These are phyloP conservation scores for Verticillium alfalfae DNA, from an alignment of 2,329 filamentous ascomycete genomes.

Conservation along the genomic window DNA sequence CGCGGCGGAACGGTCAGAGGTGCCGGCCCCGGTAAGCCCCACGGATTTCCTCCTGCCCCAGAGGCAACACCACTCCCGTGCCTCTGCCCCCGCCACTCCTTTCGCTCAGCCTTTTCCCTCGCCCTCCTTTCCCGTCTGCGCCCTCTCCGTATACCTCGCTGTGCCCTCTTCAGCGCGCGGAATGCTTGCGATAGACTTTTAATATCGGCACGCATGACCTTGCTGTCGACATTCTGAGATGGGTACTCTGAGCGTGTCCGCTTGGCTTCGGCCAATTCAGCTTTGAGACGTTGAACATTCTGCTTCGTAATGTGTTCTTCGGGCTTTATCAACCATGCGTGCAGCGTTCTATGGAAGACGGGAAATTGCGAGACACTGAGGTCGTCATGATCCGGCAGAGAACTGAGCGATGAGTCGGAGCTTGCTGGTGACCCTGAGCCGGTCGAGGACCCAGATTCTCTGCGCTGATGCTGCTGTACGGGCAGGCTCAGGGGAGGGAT, in stretches of 20 bases:
- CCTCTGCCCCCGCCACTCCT: conserved; percentile 22
- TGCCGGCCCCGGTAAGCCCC: conserved; percentile 3
- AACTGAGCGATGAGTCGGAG: conserved; percentile 33
- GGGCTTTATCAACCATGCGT: conserved; percentile 43
- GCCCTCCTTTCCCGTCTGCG: conserved; percentile 21
- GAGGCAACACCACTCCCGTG: conserved; percentile 18
- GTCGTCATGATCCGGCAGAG: conserved; percentile 48
- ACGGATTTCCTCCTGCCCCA: not conserved
- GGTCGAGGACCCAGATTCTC: conserved; percentile 25
- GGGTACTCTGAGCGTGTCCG: not conserved
- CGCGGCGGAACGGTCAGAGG: not conserved
- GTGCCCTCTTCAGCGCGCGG: conserved; percentile 25
- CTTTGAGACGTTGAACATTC: conserved; percentile 32
- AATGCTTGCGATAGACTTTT: conserved; percentile 38
- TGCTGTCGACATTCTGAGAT: conserved; percentile 20
- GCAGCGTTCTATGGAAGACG: conserved; percentile 34
- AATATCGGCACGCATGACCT: conserved; percentile 35
- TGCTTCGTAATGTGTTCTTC: conserved; percentile 42
- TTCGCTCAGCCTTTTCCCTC: conserved; percentile 22
- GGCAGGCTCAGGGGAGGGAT: not conserved
- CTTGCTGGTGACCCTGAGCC: conserved; percentile 24
- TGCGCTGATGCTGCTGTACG: conserved; percentile 4
- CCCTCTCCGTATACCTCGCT: conserved; percentile 22
- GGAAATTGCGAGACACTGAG: conserved; percentile 43
- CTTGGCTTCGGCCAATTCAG: conserved; percentile 26